Evolutionary conservation across 2,329 filamentous ascomycete genomes (phyloP), one percentile per base, ranked within the genome.

Genomic region (Capronia americana): DNA sequence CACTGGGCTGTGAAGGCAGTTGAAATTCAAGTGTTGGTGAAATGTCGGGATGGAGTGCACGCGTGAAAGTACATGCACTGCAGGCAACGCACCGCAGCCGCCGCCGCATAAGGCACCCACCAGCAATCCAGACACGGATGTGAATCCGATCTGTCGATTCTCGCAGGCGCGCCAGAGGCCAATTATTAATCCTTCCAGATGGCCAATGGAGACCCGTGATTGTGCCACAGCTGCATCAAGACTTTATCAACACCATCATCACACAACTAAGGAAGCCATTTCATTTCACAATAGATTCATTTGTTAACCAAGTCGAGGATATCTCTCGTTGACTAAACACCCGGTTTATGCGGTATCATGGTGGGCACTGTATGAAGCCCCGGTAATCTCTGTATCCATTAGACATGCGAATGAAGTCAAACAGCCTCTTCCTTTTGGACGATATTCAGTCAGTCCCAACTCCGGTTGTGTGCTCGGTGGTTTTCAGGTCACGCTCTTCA

Each of bases 371-470:
- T 56, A 38, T 26, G 24, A 57, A 61, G 51, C 62, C 51, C 54
- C 63, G 46, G 38, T n/a, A 53, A 34, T 50, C 48, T 61, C 28
- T 60, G 46, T 51, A 61, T 55, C 48, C 14, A 46, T 61, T 28
- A 41, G 48, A 34, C 53, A 55, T 34, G 24, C 24, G 32, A 65
- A 58, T 20, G 32, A 54, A 61, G 17, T 24, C 50, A 66, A 51
- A 51, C 24, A 58, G 56, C 55, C 51, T 65, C 64, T 63, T 56
- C 58, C 63, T 69, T 69, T 69, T 66, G 61, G 53, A 24, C 28
- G 58, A 57, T 58, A 34, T 64, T 70, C 63, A 72, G 23, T 71
- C 62, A 11, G 72, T 75, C 11, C 73, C 74, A 12, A 73, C 74
- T 23, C 71, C 74, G 30, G 70, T 73, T 20, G 74, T 74, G 67